Percentiles rank a stretch among this genome's conserved stretches.
Conservation (phyloP, 495 filamentous ascomycete species). For the Xylaria scruposa region DNA sequence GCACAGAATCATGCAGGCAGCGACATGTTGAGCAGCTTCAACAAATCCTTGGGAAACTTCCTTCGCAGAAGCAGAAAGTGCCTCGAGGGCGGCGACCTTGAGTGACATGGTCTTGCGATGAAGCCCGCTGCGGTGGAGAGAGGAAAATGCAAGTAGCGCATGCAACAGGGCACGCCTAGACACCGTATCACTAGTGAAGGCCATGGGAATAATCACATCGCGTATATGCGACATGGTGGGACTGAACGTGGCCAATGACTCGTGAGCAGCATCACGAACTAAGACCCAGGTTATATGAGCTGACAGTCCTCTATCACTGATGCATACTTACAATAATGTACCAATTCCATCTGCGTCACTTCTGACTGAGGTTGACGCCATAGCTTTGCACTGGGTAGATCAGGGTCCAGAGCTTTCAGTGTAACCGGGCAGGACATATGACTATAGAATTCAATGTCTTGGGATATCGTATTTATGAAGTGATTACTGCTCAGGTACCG, state of each 20-base stretch:
- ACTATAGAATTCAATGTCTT: constrained; percentile 30
- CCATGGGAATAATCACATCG: constrained; percentile 35
- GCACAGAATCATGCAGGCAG: constrained; percentile 38
- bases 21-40: constrained; percentile 38
- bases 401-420: not conserved
- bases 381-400: constrained; percentile 8
- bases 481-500: not conserved
- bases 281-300: constrained; percentile 23
- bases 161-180: constrained; percentile 30
- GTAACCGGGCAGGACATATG: constrained; percentile 10
- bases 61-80: constrained; percentile 34
- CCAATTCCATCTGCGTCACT: constrained; percentile 27
- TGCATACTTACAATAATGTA: constrained; percentile 33
- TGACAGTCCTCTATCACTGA: not conserved
- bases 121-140: constrained; percentile 32
- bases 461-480: constrained; percentile 34
- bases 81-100: constrained; percentile 33
- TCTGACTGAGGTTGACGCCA: constrained; percentile 24
- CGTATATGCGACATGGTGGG: constrained; percentile 28
- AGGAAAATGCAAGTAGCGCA: constrained; percentile 37
- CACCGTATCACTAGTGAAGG: constrained; percentile 26
- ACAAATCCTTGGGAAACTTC: constrained; percentile 13
- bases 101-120: constrained; percentile 31
- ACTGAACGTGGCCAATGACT: constrained; percentile 27
- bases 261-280: constrained; percentile 35